A percentile compares a stretch with the other conserved stretches of the same genome.
Evolutionary conservation across 73 alveolate species (phyloP).

Genomic region (Symbiodinium pilosum): DNA sequence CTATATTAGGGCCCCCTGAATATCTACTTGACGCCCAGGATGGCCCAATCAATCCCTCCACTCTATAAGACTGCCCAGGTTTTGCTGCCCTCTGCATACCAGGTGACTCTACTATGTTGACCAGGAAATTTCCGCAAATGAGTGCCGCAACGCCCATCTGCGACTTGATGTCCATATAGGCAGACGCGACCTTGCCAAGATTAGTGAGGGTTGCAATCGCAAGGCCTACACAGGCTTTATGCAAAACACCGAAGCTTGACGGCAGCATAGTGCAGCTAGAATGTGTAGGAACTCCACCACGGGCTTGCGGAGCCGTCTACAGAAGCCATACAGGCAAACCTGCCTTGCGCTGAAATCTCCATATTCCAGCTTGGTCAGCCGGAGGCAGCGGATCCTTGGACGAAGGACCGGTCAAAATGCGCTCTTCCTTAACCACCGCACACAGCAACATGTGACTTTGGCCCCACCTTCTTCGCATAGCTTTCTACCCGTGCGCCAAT

Average conservation of each 20-base stretch:
- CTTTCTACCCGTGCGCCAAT: not conserved
- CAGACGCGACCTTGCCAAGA: not conserved
- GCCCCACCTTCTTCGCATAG: not conserved
- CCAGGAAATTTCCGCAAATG: conserved; percentile 46
- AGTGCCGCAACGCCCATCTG: conserved; percentile 52
- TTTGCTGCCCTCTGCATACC: too few relatives aligned
- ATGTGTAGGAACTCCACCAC: too few relatives aligned
- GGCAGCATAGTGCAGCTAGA: too few relatives aligned
- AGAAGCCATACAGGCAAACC: too few relatives aligned
- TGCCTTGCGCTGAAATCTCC: conserved; percentile 6
- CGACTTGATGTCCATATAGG: conserved; percentile 40
- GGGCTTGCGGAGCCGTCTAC: too few relatives aligned
- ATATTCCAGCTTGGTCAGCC: conserved; percentile 9
- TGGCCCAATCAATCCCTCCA: too few relatives aligned
- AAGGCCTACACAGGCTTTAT: too few relatives aligned
- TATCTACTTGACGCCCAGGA: too few relatives aligned
- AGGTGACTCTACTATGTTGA: not conserved
- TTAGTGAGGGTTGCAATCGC: too few relatives aligned
- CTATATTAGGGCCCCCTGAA: too few relatives aligned
- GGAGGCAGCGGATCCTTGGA: not conserved
- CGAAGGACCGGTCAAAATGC: not conserved
- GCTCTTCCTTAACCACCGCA: not conserved
- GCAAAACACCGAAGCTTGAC: too few relatives aligned
- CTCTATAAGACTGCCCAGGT: too few relatives aligned
- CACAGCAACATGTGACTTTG: not conserved